phyloP scores from a whole-genome alignment of 192 early-diverging fungal genomes.

The Glomus cerebriforme region DNA sequence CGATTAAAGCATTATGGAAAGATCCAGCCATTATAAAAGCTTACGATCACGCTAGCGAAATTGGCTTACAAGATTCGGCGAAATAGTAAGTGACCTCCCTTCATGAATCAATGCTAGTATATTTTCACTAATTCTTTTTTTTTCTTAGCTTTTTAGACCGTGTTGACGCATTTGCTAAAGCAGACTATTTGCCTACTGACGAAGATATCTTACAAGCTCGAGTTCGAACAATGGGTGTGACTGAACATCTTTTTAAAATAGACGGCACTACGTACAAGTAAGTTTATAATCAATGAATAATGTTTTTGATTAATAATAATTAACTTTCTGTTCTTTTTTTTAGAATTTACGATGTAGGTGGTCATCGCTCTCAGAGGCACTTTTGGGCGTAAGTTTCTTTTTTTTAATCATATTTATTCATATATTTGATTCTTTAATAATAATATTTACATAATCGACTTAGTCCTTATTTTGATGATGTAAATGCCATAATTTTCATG shows the following conservation, averaged over 20 bases:
- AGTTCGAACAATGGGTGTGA: conserved; percentile 71
- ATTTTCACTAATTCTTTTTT: neutral
- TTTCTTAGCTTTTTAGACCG: conserved; percentile 50
- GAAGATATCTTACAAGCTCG: conserved; percentile 71
- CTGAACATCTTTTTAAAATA: conserved; percentile 67
- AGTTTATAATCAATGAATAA: neutral
- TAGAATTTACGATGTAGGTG: conserved; percentile 74
- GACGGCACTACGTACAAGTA: conserved; percentile 54
- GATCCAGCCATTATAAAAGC: conserved; percentile 42
- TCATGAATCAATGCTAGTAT: neutral
- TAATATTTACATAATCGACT: neutral
- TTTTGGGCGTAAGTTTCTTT: conserved; percentile 60
- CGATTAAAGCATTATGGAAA: conserved; percentile 49
- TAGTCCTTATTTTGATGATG: conserved; percentile 72
- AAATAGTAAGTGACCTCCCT: conserved; percentile 41
- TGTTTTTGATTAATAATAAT: neutral
- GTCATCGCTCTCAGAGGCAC: conserved; percentile 63
- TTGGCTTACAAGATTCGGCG: conserved; percentile 52
- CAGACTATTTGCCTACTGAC: conserved; percentile 61
- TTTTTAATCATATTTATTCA: conserved; percentile 9
- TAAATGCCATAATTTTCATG: conserved; percentile 70
- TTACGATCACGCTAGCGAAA: conserved; percentile 37
- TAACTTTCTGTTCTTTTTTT: conserved; percentile 6
- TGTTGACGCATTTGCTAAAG: conserved; percentile 49
- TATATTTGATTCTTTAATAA: neutral